phyloP scores from a whole-genome alignment of 192 early-diverging fungal genomes.

The Gigaspora rosea region DNA sequence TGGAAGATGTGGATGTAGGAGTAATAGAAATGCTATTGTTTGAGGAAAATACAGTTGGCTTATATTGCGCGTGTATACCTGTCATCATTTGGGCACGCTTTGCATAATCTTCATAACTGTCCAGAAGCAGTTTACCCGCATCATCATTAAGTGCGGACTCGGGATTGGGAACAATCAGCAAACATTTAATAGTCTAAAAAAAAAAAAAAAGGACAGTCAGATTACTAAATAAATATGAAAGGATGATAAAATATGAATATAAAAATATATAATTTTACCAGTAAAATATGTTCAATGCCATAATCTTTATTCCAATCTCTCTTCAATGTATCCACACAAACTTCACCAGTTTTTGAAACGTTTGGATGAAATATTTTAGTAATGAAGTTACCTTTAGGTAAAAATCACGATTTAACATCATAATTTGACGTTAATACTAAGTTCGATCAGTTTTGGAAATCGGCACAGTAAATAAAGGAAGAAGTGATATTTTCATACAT shows the following conservation, averaged over 20 bases:
- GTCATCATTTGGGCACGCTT: conserved; percentile 80
- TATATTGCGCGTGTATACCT: conserved; percentile 66
- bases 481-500: conserved; percentile 49
- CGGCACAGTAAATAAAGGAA: neutral
- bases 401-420: neutral
- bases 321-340: conserved; percentile 95
- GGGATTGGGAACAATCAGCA: conserved; percentile 92
- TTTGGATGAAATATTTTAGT: conserved; percentile 99
- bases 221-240: neutral
- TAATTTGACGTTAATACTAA: neutral
- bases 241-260: neutral
- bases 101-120: conserved; percentile 84
- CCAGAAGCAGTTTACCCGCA: conserved; percentile 86
- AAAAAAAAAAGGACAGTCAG: no score
- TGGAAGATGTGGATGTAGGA: neutral
- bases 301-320: conserved; percentile 93
- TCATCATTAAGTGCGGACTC: conserved; percentile 97
- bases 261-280: conserved; percentile 55
- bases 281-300: conserved; percentile 79
- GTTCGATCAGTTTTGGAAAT: neutral
- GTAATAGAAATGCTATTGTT: conserved; percentile 6
- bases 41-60: conserved; percentile 13
- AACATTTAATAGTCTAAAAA: conserved; percentile 86
- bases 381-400: conserved; percentile 65
- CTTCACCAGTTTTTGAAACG: conserved; percentile 83